phyloP scores from a whole-genome alignment of 2,329 filamentous ascomycete species.

The Colletotrichum zoysiae region DNA sequence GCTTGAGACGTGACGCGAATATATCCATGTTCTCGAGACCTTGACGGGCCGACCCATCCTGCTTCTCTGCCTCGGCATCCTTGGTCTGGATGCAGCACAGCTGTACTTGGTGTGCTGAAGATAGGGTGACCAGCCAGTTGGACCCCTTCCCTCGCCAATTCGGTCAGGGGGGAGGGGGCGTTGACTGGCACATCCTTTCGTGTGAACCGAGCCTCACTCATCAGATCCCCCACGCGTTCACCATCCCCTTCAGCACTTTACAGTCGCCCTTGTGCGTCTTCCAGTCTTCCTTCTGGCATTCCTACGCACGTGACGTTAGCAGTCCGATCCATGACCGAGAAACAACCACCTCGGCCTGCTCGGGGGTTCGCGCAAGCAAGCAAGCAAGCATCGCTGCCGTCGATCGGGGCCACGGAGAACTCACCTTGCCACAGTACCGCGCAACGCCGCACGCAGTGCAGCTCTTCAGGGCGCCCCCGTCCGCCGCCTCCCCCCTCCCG shows the following conservation, averaged over 20 bases:
- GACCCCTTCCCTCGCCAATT: not conserved
- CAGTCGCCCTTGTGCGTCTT: slow-evolving; percentile 59
- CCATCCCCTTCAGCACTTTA: slow-evolving; percentile 56
- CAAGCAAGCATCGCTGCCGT: not conserved
- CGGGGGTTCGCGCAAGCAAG: not conserved
- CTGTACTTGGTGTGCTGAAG: not conserved
- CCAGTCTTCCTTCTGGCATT: slow-evolving; percentile 59
- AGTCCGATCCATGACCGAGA: not conserved
- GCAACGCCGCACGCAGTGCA: slow-evolving; percentile 59
- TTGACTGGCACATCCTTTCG: not conserved
- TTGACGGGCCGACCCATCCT: not conserved
- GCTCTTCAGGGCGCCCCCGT: slow-evolving; percentile 49
- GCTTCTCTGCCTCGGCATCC: not conserved
- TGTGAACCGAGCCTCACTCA: not conserved
- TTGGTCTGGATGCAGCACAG: not conserved
- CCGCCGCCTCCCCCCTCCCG: slow-evolving; percentile 46
- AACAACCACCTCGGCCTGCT: not conserved
- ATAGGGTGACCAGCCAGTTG: not conserved
- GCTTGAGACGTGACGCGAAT: not conserved
- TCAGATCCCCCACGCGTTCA: slow-evolving; percentile 51
- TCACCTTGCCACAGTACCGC: slow-evolving; percentile 62
- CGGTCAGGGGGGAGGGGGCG: not conserved
- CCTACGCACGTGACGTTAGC: slow-evolving; percentile 46
- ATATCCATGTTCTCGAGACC: not conserved
- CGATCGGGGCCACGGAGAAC: slow-evolving; percentile 30